Percentiles rank a stretch among this genome's conserved stretches.
phyloP scores from a whole-genome alignment of 176 grass and related monocot species.

The Miscanthus lutarioriparius region DNA sequence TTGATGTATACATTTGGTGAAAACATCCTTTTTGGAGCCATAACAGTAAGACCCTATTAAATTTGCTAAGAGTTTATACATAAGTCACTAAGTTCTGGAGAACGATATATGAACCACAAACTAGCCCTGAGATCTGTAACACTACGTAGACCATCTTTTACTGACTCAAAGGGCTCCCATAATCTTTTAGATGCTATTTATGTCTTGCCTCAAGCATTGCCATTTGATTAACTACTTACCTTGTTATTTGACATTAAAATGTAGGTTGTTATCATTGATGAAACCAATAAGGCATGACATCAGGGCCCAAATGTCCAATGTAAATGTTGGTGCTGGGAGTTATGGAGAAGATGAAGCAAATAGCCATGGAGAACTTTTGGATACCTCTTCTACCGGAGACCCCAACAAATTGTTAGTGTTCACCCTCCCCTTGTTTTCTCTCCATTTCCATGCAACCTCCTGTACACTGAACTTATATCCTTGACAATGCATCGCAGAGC shows the following conservation, averaged over 20 bases:
- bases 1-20: not conserved
- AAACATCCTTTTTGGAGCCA: not conserved
- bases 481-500: conserved; percentile 51
- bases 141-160: not conserved
- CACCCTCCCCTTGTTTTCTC: not conserved
- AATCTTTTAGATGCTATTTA: not conserved
- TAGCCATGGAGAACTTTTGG: conserved; percentile 32
- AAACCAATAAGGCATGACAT: conserved; percentile 37
- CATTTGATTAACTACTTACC: not conserved
- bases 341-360: conserved; percentile 55
- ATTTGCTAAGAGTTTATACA: not conserved
- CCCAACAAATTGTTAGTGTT: conserved; percentile 59
- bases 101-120: not conserved
- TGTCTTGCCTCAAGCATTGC: not conserved
- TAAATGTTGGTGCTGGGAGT: conserved; percentile 61
- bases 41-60: not conserved
- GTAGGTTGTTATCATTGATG: conserved; percentile 33
- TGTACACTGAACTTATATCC: conserved; percentile 30
- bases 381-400: conserved; percentile 43
- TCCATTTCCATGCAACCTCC: not conserved
- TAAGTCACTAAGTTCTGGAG: not conserved
- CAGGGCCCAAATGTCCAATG: conserved; percentile 68
- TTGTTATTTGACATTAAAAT: conserved; percentile 30
- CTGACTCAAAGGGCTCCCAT: not conserved
- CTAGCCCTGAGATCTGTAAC: not conserved